Conservation (phyloP, 2,329 filamentous ascomycete species). For the Trichophyton rubrum region DNA sequence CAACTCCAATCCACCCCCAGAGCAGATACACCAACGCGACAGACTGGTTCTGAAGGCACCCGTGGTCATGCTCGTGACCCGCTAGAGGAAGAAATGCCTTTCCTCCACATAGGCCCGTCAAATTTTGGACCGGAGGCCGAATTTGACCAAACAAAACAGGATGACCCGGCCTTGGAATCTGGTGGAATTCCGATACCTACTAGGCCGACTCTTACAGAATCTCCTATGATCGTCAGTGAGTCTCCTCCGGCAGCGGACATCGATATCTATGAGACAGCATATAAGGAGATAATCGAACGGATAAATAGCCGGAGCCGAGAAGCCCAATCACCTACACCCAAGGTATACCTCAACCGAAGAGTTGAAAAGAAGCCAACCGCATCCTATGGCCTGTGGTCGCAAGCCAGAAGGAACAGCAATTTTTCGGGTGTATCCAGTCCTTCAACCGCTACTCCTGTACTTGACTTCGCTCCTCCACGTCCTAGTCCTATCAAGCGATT, state of each 20-base stretch:
- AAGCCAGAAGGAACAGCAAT: not conserved
- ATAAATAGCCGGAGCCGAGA: constrained; percentile 43
- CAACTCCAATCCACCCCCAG: constrained; percentile 18
- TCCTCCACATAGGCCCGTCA: constrained; percentile 62
- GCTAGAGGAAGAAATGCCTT: constrained; percentile 52
- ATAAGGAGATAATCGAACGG: constrained; percentile 65
- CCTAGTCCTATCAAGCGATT: not conserved
- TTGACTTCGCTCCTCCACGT: not conserved
- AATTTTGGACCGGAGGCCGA: constrained; percentile 30
- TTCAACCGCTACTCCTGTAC: not conserved
- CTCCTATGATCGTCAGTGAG: constrained; percentile 39
- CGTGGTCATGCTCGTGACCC: constrained; percentile 53
- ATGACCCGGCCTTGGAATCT: constrained; percentile 5
- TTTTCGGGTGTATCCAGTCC: not conserved
- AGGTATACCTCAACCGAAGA: constrained; percentile 45
- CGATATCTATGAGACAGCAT: constrained; percentile 79
- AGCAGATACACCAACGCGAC: constrained; percentile 23
- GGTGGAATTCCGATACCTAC: not conserved
- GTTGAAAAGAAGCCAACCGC: constrained; percentile 27
- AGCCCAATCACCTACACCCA: constrained; percentile 35
- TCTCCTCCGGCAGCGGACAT: constrained; percentile 75
- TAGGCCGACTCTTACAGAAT: not conserved
- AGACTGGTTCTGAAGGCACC: constrained; percentile 34
- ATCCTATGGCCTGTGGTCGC: not conserved
- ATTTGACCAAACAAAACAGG: not conserved